Evolutionary conservation across 2,329 filamentous ascomycete genomes (phyloP), one percentile per base, ranked within the genome.

Genomic region (Fusarium decemcellulare): DNA sequence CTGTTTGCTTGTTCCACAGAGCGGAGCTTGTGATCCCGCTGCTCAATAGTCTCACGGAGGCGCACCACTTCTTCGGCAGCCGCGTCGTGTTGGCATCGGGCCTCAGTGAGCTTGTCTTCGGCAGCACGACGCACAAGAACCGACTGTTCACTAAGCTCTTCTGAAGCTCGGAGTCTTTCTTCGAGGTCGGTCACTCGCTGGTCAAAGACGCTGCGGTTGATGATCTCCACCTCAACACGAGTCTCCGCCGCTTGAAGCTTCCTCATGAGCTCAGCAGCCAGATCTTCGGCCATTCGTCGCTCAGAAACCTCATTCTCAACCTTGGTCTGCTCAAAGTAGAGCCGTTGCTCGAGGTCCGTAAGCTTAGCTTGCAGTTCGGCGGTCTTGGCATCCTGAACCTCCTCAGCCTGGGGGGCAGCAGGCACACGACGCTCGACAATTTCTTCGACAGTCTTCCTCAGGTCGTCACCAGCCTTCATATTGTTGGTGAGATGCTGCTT

Each of bases 61-160:
- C 91, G 87, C 68, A 87, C 87, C 68, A 92, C 91, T 75, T 94
- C 91, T 75, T 93, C 91, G n/a, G 91, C 88, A 6, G 91, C 88
- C 67, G 90, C 86, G 62, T 89, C 87, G 29, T 94, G 84, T 23
- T 91, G 85, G 58, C 90, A 86, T 78, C 94, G 91, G n/a, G 90
- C 85, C 75, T 95, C 92, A 6, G 90, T 87, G 14, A 93, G 82
- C 64, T 88, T 88, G 74, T 95, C 92, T 76, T 95, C 92, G 1
- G 91, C 90, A 36, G 88, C 85, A 57, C 91, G 87, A 62, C 92
- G 88, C 50, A 82, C 81, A 46, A 86, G 83, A 63, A 91, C 81
- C 72, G 95, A 91, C 55, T 88, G 81, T 67, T 94, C 91, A 2
- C 86, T 87, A 59, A 87, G 86, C 37, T 85, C 84, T 70, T 93